phyloP scores from a whole-genome alignment of 331 rosid species.

The Telfairia occidentalis region DNA sequence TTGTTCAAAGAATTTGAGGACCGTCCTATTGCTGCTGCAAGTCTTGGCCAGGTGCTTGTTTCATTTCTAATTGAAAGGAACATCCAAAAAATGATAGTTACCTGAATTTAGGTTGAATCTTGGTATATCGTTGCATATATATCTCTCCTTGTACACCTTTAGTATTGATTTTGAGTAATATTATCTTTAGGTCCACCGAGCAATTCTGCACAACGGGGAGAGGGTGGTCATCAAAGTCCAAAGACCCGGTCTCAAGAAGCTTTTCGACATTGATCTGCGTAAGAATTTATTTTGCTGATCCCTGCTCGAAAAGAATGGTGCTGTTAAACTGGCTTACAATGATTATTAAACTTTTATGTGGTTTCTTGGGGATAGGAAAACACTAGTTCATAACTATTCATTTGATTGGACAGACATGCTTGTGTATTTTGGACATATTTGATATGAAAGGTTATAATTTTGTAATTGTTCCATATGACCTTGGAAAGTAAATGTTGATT shows the following conservation, averaged over 20 bases:
- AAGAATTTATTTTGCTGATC: conserved; percentile 28
- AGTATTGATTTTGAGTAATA: conserved; percentile 9
- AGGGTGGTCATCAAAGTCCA: conserved; percentile 84
- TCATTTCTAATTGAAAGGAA: neutral
- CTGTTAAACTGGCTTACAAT: neutral
- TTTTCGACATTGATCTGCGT: conserved; percentile 91
- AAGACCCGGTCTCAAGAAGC: conserved; percentile 93
- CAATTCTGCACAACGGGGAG: conserved; percentile 82
- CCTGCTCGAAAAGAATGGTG: neutral
- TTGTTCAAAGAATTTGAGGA: conserved; percentile 78
- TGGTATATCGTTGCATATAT: neutral
- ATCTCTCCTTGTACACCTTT: neutral
- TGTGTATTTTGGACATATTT: neutral
- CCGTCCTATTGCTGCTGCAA: conserved; percentile 85
- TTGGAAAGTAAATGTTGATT: neutral
- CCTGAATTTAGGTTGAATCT: neutral
- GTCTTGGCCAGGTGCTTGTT: conserved; percentile 80
- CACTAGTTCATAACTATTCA: neutral
- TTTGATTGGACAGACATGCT: neutral
- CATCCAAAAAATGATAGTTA: neutral
- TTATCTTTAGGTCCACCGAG: conserved; percentile 76
- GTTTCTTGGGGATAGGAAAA: neutral
- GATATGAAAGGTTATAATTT: neutral
- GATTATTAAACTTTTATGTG: neutral
- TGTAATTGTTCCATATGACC: neutral